These are phyloP conservation scores for Multifurca ochricompacta DNA, from an alignment of 768 basidiomycete species.

Conservation along the genomic window DNA sequence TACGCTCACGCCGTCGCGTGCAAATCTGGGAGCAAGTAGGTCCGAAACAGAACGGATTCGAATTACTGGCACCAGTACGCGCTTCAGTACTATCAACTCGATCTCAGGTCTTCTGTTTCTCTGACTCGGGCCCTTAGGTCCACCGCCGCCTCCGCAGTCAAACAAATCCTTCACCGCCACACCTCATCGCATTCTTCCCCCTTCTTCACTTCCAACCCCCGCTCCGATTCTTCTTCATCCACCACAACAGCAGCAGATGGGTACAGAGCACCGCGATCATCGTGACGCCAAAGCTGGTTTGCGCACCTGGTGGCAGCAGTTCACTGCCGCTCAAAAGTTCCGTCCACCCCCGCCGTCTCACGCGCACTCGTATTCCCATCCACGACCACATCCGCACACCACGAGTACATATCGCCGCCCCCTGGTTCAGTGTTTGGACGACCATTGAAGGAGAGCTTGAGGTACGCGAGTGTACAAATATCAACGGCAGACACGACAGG, in stretches of 20 bases:
- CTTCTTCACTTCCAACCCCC: neutral
- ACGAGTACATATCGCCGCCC: conserved; percentile 29
- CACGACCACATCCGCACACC: conserved; percentile 3
- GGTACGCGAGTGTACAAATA: conserved; percentile 88
- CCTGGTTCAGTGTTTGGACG: conserved; percentile 67
- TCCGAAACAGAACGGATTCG: neutral
- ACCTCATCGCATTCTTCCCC: neutral
- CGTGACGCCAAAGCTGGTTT: conserved; percentile 28
- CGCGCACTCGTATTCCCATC: conserved; percentile 2
- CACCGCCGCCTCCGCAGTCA: neutral
- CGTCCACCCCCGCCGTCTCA: conserved; percentile 34
- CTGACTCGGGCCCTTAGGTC: neutral
- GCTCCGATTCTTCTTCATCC: neutral
- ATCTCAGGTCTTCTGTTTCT: neutral
- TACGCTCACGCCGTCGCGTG: conserved; percentile 6
- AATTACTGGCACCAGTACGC: neutral
- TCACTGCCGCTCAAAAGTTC: conserved; percentile 53
- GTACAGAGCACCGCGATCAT: neutral
- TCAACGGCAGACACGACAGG: conserved; percentile 80
- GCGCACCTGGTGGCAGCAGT: conserved; percentile 79
- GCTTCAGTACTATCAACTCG: neutral
- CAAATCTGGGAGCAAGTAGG: neutral
- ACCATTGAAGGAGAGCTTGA: conserved; percentile 75
- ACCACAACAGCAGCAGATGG: neutral
- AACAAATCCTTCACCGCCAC: neutral